Evolutionary conservation across 83 land plant species (phyloP).

Genomic region (Diphasiastrum complanatum): DNA sequence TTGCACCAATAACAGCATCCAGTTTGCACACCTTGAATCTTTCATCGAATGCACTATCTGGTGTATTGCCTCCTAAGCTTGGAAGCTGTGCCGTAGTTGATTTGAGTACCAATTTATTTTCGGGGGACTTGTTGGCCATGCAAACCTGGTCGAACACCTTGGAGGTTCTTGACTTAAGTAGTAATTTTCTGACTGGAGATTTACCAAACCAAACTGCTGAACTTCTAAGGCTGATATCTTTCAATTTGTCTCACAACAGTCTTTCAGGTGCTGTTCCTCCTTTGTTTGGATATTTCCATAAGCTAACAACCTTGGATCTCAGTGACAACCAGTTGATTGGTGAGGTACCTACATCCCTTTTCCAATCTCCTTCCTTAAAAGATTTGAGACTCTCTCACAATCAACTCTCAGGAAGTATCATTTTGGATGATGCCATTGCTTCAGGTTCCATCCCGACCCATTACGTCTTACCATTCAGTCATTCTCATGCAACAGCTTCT

Average conservation of each 20-base stretch:
- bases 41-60: slow-evolving; percentile 34
- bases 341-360: slow-evolving; percentile 44
- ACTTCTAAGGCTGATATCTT: slow-evolving; percentile 24
- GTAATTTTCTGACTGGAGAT: slow-evolving; percentile 52
- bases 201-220: slow-evolving; percentile 9
- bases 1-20: neutral
- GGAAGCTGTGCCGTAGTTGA: slow-evolving; percentile 49
- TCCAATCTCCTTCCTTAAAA: slow-evolving; percentile 40
- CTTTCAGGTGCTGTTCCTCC: slow-evolving; percentile 48
- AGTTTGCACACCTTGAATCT: slow-evolving; percentile 17
- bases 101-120: slow-evolving; percentile 49
- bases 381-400: slow-evolving; percentile 50
- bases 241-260: slow-evolving; percentile 46
- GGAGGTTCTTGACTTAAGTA: slow-evolving; percentile 55
- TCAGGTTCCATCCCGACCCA: slow-evolving; percentile 28
- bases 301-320: slow-evolving; percentile 45
- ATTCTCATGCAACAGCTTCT: slow-evolving; percentile 30
- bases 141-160: slow-evolving; percentile 46
- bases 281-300: slow-evolving; percentile 22
- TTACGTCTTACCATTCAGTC: slow-evolving; percentile 20
- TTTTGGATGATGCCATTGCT: neutral
- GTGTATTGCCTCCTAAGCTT: slow-evolving; percentile 49
- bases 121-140: slow-evolving; percentile 49
- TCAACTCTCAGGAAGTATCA: slow-evolving; percentile 41
- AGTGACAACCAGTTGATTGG: slow-evolving; percentile 61